Base-by-base conservation (phyloP, 129 eudicot species). In the Helianthus tuberosus region DNA sequence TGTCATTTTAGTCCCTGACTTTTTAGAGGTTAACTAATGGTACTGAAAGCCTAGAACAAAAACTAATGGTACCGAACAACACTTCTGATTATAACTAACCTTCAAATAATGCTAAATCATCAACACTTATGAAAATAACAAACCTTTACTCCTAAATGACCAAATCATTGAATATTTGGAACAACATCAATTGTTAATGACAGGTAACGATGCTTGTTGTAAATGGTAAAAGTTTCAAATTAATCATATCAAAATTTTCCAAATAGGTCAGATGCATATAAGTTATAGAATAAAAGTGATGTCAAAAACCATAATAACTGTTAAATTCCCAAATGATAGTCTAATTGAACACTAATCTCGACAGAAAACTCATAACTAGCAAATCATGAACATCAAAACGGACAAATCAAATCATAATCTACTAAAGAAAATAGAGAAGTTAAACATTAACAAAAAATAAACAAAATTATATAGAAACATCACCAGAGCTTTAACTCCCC, bases 401-500 rank as follows among this genome's bases (percentile, higher is more conserved):
- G 38, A 51, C 58, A 61, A 73, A 61, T 61, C 73, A 64, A 75
- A 64, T 27, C 55, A 64, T 65, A 75, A 64, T 7, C 23, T 27
- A 27, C 32, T 2, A 2, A 27, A 72, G 16, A 53, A 66, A 5
- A 57, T 41, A 65, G 8, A 8, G 9, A 41, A 48, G 39, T 39
- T 59, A 36, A 60, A 9, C 71, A 64, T 50, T 64, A 64, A 63
- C 8, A 52, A 74, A n/a, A 25, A 64, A 74, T 64, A 52, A 32
- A 29, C 17, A 76, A 70, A 8, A 70, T 69, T 52, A 86, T 74
- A 53, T 15, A 27, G 17, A 4, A 87, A 10, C 36, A 71, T 3
- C 61, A 70, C 70, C 67, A 79, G 71, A 32, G 70, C 71, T 10
- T 72, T 65, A 16, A 66, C 20, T n/a, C n/a, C 69, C 29, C 74